Base-by-base conservation (phyloP, 345 rosid species). In the Turnera subulata region DNA sequence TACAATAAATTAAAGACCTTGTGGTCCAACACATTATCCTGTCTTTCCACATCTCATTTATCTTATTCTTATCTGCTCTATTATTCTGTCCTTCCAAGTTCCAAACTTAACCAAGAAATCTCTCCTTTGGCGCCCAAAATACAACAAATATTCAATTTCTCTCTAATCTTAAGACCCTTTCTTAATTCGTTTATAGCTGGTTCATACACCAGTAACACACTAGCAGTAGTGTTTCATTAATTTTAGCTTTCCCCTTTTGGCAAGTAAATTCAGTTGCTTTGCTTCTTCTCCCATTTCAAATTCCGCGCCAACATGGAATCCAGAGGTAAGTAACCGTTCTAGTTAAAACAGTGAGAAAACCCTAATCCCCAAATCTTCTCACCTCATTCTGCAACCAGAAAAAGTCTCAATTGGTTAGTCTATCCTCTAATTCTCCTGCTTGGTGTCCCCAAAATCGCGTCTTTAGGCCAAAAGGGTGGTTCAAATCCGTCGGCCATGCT, bases 401-500 rank as follows among this genome's bases (percentile, higher is more conserved):
- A 29, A 29, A 29, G 4, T 2, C 59, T 0, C 2, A 56, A 46
- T 56, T 44, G 12, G 22, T 33, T 14, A 0, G 18, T 5, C 42
- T 39, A 35, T 37, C 54, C 39, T 47, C 45, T 19, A 24, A 44
- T 67, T 21, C 32, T 6, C 13, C 10, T 22, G 12, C 24, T 42
- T 17, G 17, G 11, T 26, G 22, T 11, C 5, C 25, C 0, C 26
- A 61, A 21, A n/a, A 53, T 54, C 3, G 57, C 61, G 73, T 47
- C 48, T 39, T 47, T 48, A 53, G 77, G 81, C 22, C 39, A 53
- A 54, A 46, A 32, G 64, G 57, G 56, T 55, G 64, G 68, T 43
- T 65, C 63, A 23, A 73, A 72, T 72, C 76, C 80, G 0, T 68
- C 80, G 4, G 73, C 74, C 54, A 55, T 68, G 59, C 74, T 80